phyloP scores from a whole-genome alignment of 1,139 yeast genomes.

The Yamadazyma diddensiae region DNA sequence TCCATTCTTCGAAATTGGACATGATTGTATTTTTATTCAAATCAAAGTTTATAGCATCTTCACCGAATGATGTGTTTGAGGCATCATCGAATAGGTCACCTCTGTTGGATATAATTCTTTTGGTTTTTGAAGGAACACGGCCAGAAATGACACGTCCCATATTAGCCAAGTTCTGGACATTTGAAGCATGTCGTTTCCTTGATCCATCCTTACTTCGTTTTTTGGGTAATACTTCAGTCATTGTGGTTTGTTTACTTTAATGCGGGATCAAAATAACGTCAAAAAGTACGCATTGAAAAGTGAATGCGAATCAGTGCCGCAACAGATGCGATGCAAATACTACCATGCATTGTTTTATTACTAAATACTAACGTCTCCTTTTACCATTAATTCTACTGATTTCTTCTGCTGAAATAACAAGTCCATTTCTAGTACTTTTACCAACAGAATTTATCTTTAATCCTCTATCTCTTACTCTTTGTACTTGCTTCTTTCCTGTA shows the following conservation, averaged over 20 bases:
- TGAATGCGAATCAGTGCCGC: too few species aligned
- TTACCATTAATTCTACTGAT: conserved; percentile 46
- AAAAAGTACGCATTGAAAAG: too few species aligned
- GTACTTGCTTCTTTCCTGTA: conserved; percentile 31
- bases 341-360: too few species aligned
- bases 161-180: conserved; percentile 19
- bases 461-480: conserved; percentile 66
- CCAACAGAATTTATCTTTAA: conserved; percentile 78
- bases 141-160: conserved; percentile 28
- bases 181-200: conserved; percentile 13
- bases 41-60: conserved; percentile 43
- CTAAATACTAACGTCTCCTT: too few species aligned
- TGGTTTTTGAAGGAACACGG: conserved; percentile 17
- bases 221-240: conserved; percentile 20
- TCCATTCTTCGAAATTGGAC: conserved; percentile 84
- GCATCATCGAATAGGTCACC: conserved; percentile 23
- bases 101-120: conserved; percentile 19
- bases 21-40: conserved; percentile 45
- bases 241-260: background rate
- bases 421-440: conserved; percentile 74
- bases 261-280: background rate
- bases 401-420: conserved; percentile 69
- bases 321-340: background rate
- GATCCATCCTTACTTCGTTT: conserved; percentile 17
- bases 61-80: conserved; percentile 28